Percentiles rank a stretch among this genome's conserved stretches.
These are phyloP conservation scores for Petunia hybrid DNA, from an alignment of 305 asterid genomes.

Conservation along the genomic window DNA sequence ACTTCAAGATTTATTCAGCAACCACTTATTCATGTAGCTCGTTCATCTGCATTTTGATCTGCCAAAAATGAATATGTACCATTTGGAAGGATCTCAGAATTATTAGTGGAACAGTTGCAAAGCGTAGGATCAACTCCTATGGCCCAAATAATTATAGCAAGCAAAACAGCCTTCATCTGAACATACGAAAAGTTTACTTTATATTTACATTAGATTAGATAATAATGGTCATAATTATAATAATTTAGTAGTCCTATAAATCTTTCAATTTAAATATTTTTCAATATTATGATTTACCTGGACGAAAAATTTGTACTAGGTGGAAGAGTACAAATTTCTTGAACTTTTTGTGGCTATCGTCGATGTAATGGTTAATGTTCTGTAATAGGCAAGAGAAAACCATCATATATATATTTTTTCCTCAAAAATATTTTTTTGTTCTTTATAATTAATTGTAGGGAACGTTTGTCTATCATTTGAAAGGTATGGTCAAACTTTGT, in stretches of 20 bases:
- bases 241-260: background rate
- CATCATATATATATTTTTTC: too few species aligned
- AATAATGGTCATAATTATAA: background rate
- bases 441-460: too few species aligned
- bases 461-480: too few species aligned
- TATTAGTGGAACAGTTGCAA: background rate
- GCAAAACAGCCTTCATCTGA: constrained; percentile 17
- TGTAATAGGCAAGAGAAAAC: background rate
- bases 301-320: background rate
- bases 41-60: constrained; percentile 2
- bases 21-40: too few species aligned
- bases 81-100: background rate
- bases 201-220: too few species aligned
- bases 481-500: too few species aligned
- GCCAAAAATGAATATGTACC: constrained; percentile 23
- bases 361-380: constrained; percentile 23
- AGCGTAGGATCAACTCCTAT: too few species aligned
- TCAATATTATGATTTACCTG: constrained; percentile 15
- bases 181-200: background rate
- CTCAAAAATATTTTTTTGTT: too few species aligned
- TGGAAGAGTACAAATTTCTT: too few species aligned
- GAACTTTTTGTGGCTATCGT: background rate
- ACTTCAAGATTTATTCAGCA: too few species aligned
- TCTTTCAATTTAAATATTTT: background rate
- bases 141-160: constrained; percentile 13